These are phyloP conservation scores for Dryadomyces sulphureus DNA, from an alignment of 2,329 filamentous ascomycete species.

Conservation along the genomic window DNA sequence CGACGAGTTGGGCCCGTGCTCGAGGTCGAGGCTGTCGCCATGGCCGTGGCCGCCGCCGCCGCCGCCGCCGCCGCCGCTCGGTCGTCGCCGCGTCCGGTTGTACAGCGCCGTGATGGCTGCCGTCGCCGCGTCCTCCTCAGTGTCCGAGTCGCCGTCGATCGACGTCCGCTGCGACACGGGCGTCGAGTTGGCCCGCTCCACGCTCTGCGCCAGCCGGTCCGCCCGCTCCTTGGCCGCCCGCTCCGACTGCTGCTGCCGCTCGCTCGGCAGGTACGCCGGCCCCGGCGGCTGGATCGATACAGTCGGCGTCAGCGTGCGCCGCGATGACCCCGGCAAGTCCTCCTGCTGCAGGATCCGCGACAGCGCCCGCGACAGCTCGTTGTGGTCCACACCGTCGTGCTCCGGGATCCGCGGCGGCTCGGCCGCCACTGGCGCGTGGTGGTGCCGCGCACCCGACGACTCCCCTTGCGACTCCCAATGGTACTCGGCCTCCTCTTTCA, in stretches of 20 bases:
- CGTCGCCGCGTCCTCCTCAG: not conserved
- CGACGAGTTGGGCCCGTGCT: not conserved
- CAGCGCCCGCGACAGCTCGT: constrained; percentile 9
- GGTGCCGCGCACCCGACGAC: not conserved
- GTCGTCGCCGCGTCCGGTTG: not conserved
- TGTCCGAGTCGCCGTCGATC: constrained; percentile 10
- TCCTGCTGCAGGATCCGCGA: constrained; percentile 9
- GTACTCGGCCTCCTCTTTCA: not conserved
- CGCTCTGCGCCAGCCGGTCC: constrained; percentile 19
- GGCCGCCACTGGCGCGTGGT: not conserved
- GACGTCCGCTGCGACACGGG: constrained; percentile 16
- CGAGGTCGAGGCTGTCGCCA: constrained; percentile 2
- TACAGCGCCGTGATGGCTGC: not conserved
- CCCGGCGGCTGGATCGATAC: not conserved
- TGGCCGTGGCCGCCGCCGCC: not conserved
- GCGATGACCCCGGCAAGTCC: not conserved
- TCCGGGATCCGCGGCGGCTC: not conserved
- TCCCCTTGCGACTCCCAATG: not conserved
- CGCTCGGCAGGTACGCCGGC: constrained; percentile 7
- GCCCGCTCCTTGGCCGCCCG: constrained; percentile 20
- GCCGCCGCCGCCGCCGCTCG: not conserved
- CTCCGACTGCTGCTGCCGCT: constrained; percentile 15
- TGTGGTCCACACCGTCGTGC: constrained; percentile 10
- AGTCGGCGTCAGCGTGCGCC: not conserved
- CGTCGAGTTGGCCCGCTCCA: constrained; percentile 16